Base-by-base conservation (phyloP, 371 early-diverging fungal species). In the Mortierella sp. region DNA sequence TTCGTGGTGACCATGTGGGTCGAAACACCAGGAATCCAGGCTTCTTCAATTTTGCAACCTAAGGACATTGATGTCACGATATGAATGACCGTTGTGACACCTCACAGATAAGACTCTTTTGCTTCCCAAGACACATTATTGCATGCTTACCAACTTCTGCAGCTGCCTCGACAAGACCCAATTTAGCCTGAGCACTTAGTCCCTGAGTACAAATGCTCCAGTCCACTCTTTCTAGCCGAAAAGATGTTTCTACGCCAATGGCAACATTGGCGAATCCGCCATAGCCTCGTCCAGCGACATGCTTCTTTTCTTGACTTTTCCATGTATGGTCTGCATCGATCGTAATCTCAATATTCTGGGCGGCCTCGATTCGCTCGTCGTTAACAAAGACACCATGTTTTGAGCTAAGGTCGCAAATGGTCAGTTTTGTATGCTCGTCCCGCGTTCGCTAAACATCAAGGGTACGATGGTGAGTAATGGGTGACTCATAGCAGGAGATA, bases 231-330 rank as follows among this genome's bases (percentile, higher is more conserved):
- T 73, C 74, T 10, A 73, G 53, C 10, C 74, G 53, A 34, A 73
- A 73, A 9, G 67, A 47, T 12, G 74, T 73, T 8, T 63, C 59
- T 4, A 63, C 63, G 0, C 74, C 74, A 51, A 73, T 63, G 21
- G 21, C 44, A 0, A 73, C 50, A 13, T 62, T 48, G 0, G 55
- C 74, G 39, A 48, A 67, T 22, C 74, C 74, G 6, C 74, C 74
- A 21, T 67, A 73, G 13, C 74, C 74, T 47, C 54, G 54, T 54
- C 74, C 74, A 24, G 74, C 74, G 2, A 73, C 52, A 37, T 73
- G 67, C 13, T 47, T 44, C 6, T 45, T 62, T 1, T 67, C 60
- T 7, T 56, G 51, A 8, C 16, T 34, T 10, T 19, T 48, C 63
- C 63, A 67, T 3, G 39, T 28, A 3, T 73, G 48, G 10, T 34